Percentiles rank a stretch among this genome's conserved stretches.
Conservation (phyloP, 768 basidiomycete species). For the Suillus clintonianus region DNA sequence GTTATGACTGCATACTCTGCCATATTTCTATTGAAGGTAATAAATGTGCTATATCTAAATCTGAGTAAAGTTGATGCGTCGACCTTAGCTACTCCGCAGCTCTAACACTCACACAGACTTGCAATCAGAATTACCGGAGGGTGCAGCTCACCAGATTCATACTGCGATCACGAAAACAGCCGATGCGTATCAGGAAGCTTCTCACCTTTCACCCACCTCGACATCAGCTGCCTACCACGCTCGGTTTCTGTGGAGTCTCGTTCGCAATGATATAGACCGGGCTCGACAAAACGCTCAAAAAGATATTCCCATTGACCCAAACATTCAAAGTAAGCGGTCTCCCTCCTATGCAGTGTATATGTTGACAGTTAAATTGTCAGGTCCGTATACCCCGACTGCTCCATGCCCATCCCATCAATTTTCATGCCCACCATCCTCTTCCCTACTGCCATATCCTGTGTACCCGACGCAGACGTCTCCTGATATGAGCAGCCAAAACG, state of each 20-base stretch:
- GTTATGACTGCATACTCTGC: constrained; percentile 88
- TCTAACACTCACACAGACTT: constrained; percentile 58
- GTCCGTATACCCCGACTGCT: constrained; percentile 18
- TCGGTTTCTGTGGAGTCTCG: constrained; percentile 73
- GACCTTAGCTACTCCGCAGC: constrained; percentile 64
- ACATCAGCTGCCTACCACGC: constrained; percentile 76
- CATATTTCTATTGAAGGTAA: constrained; percentile 74
- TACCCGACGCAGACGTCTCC: not conserved
- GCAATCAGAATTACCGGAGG: constrained; percentile 59
- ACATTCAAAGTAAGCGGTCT: constrained; percentile 48
- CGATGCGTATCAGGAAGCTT: constrained; percentile 77
- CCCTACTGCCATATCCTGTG: constrained; percentile 17
- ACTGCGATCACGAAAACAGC: constrained; percentile 66
- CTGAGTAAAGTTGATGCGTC: constrained; percentile 7
- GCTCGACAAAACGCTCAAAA: constrained; percentile 44
- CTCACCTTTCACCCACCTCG: constrained; percentile 57
- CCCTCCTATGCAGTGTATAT: not conserved
- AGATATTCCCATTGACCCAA: constrained; percentile 53
- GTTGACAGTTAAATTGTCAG: constrained; percentile 18
- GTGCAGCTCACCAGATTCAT: constrained; percentile 66
- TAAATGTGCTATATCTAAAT: constrained; percentile 11
- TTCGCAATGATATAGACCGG: constrained; percentile 63
- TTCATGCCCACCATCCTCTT: constrained; percentile 11
- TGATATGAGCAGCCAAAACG: not conserved
- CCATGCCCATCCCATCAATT: constrained; percentile 26